These are phyloP conservation scores for Epichloe elymi DNA, from an alignment of 2,329 filamentous ascomycete genomes.

Conservation along the genomic window DNA sequence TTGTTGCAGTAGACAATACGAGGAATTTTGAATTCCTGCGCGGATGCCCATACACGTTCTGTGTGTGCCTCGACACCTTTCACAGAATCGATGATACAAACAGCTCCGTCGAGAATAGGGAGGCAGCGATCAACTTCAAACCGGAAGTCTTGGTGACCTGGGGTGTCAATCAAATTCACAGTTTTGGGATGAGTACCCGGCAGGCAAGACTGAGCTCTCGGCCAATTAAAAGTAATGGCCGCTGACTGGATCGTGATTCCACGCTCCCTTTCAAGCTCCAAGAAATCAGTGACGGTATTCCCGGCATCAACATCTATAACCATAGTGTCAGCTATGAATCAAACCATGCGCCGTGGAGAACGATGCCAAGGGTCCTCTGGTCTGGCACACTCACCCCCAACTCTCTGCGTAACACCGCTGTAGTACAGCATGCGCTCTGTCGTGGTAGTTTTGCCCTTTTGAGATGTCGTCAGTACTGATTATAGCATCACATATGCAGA, in stretches of 20 bases:
- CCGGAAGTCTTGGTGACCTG: constrained; percentile 92
- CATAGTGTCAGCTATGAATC: background rate
- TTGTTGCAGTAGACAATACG: constrained; percentile 69
- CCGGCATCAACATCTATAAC: constrained; percentile 76
- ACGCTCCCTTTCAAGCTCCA: constrained; percentile 79
- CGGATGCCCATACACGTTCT: constrained; percentile 89
- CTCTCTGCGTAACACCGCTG: constrained; percentile 73
- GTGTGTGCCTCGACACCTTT: constrained; percentile 95
- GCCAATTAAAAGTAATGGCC: constrained; percentile 92
- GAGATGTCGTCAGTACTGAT: constrained; percentile 3
- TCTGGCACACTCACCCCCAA: constrained; percentile 46
- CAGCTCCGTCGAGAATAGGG: constrained; percentile 73
- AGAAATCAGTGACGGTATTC: constrained; percentile 92
- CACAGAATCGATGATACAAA: constrained; percentile 87
- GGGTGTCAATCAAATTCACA: constrained; percentile 90
- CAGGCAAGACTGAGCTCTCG: constrained; percentile 38
- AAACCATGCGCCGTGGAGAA: background rate
- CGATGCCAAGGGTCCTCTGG: background rate
- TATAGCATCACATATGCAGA: background rate
- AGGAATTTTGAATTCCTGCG: constrained; percentile 73
- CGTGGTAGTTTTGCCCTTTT: constrained; percentile 83
- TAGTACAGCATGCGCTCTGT: constrained; percentile 99
- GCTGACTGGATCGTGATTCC: constrained; percentile 98
- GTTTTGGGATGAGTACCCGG: constrained; percentile 41
- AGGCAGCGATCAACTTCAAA: constrained; percentile 91